These are phyloP conservation scores for Aleurites moluccanus DNA, from an alignment of 441 rosid species.

Conservation along the genomic window DNA sequence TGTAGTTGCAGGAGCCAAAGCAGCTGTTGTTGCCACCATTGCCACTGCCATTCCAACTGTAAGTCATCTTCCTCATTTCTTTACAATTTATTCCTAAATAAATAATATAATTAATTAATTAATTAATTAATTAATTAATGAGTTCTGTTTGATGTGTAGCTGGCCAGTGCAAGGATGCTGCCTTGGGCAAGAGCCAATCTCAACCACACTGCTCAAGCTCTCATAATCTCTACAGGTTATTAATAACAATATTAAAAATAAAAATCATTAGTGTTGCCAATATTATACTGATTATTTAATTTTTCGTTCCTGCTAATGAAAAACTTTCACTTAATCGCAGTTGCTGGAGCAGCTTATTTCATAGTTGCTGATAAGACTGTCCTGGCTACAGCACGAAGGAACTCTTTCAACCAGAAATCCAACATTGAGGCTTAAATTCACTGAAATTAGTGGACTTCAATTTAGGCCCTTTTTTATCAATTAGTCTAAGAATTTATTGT, in stretches of 20 bases:
- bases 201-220: slow-evolving; percentile 79
- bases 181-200: slow-evolving; percentile 78
- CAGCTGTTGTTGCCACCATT: slow-evolving; percentile 56
- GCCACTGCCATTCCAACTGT: slow-evolving; percentile 77
- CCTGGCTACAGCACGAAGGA: slow-evolving; percentile 66
- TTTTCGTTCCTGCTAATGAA: slow-evolving; percentile 3
- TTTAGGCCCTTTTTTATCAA: not conserved
- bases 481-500: slow-evolving; percentile 1
- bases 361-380: slow-evolving; percentile 84
- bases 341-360: slow-evolving; percentile 78
- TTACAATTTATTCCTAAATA: no score
- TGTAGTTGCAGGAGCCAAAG: slow-evolving; percentile 70
- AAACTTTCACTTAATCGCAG: slow-evolving; percentile 24
- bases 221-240: slow-evolving; percentile 63
- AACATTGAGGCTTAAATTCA: slow-evolving; percentile 24
- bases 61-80: slow-evolving; percentile 18
- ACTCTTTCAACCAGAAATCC: slow-evolving; percentile 50
- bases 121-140: no score
- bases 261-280: no score
- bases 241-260: not conserved
- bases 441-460: not conserved
- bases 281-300: not conserved
- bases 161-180: slow-evolving; percentile 72
- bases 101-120: no score
- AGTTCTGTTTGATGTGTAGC: slow-evolving; percentile 29